These are phyloP conservation scores for Mrakia frigida DNA, from an alignment of 768 basidiomycete genomes.

Conservation along the genomic window DNA sequence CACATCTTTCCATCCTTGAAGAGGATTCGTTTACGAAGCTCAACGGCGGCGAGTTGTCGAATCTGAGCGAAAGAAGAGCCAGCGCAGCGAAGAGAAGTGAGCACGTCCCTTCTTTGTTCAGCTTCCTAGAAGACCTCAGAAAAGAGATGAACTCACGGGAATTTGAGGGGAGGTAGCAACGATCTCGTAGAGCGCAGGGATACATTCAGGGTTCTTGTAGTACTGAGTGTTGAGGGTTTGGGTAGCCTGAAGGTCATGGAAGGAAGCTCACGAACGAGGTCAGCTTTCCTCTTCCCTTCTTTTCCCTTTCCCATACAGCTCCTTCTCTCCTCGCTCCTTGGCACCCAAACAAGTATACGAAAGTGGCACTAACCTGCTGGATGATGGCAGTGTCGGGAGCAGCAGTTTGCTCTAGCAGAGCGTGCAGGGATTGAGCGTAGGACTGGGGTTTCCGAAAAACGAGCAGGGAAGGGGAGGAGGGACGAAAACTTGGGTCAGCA, in stretches of 20 bases:
- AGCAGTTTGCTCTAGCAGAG: slow-evolving; percentile 75
- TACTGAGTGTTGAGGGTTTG: slow-evolving; percentile 82
- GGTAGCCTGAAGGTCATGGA: slow-evolving; percentile 61
- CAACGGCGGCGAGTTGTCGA: slow-evolving; percentile 93
- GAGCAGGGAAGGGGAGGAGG: not conserved
- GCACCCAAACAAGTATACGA: not conserved
- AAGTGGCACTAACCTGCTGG: slow-evolving; percentile 65
- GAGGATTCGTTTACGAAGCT: slow-evolving; percentile 84
- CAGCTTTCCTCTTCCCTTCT: slow-evolving; percentile 31
- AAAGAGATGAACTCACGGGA: slow-evolving; percentile 55
- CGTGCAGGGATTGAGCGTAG: slow-evolving; percentile 62
- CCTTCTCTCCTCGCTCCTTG: not conserved
- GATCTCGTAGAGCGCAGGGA: slow-evolving; percentile 82
- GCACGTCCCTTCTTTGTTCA: not conserved
- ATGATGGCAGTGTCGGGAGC: slow-evolving; percentile 82
- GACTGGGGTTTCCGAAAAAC: slow-evolving; percentile 4
- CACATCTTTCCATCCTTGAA: slow-evolving; percentile 77
- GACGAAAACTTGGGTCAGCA: not conserved
- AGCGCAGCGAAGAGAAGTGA: slow-evolving; percentile 6
- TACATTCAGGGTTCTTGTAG: slow-evolving; percentile 86
- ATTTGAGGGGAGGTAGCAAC: slow-evolving; percentile 77
- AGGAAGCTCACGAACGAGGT: slow-evolving; percentile 25
- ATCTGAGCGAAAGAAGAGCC: slow-evolving; percentile 53
- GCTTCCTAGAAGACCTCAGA: not conserved
- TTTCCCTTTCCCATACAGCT: not conserved